Evolutionary conservation across 805 yeast species (phyloP), one percentile per base, ranked within the genome.

Genomic region (Spencermartinsiella europaea): DNA sequence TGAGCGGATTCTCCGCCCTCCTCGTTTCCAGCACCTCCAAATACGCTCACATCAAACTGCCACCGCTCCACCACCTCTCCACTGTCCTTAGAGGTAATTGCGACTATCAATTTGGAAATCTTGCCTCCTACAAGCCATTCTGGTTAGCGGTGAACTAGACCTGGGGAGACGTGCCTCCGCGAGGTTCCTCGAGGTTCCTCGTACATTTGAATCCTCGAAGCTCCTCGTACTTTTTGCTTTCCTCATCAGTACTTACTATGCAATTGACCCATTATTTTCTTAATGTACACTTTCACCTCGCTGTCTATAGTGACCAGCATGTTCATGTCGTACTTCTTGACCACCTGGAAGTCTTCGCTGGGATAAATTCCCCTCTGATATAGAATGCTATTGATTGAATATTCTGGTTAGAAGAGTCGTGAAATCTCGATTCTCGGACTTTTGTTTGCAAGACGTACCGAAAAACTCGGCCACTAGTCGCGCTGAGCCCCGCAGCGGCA

Each of bases 351-450:
- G 61, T 88, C 95, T 51, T 85, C 95, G 2, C 85, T 74, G 0
- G 96, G 95, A 57, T 90, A 90, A 16, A 90, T 81, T 0, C 95
- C 95, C 44, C 98, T 69, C 63, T 91, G 97, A 62, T 83, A 90
- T 3, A 91, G 73, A 21, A 90, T 85, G 40, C 82, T 79, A 60
- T 87, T 83, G 44, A 90, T 81, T 45, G 91, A 77, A 61, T 80
- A 86, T 56, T 86, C 85, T 65, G 40, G 2, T n/a, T n/a, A n/a
- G n/a, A n/a, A n/a, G n/a, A n/a, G n/a, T n/a, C n/a, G n/a, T n/a
- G n/a, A n/a, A n/a, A n/a, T n/a, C n/a, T n/a, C n/a, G n/a, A n/a
- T n/a, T n/a, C n/a, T n/a, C n/a, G n/a, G n/a, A n/a, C n/a, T n/a
- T n/a, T n/a, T n/a, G n/a, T n/a, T 17, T 8, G 33, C 15, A 20